These are phyloP conservation scores for Cladophialophora chaetospira DNA, from an alignment of 2,329 filamentous ascomycete species.

Conservation along the genomic window DNA sequence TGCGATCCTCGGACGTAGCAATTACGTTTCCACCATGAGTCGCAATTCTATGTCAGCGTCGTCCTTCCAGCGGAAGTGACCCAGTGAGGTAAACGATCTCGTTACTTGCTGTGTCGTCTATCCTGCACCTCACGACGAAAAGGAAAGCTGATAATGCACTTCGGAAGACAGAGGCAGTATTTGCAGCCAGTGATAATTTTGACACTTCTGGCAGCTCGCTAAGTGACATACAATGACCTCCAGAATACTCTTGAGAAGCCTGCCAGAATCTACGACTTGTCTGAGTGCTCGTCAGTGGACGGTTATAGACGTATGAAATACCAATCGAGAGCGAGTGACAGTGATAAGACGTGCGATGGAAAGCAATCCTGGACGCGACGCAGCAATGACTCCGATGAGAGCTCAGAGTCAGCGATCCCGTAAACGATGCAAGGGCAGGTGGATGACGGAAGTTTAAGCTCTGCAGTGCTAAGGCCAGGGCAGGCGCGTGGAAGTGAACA, in stretches of 20 bases:
- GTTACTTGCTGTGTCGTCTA: too few relatives aligned
- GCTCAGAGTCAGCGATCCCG: too few relatives aligned
- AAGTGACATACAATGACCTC: not conserved
- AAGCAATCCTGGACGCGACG: too few relatives aligned
- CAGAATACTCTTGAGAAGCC: not conserved
- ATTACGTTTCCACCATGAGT: conserved; percentile 1
- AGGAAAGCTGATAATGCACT: not conserved
- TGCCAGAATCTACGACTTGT: not conserved
- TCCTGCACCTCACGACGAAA: not conserved
- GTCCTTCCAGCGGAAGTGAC: not conserved
- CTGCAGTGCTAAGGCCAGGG: conserved; percentile 9
- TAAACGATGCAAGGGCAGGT: not conserved
- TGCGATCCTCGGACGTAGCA: not conserved
- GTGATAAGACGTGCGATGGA: conserved; percentile 6
- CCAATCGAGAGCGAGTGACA: not conserved
- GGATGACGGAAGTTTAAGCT: not conserved
- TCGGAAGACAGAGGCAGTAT: too few relatives aligned
- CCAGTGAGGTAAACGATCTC: too few relatives aligned
- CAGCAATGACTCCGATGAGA: too few relatives aligned
- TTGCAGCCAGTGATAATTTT: too few relatives aligned
- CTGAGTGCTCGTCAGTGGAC: too few relatives aligned
- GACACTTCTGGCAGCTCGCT: not conserved
- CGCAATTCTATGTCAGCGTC: conserved; percentile 8
- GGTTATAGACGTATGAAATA: not conserved
- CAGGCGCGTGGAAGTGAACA: conserved; percentile 11